Conservation (phyloP, 2,329 filamentous ascomycete species). For the Acrocalymma vagum region DNA sequence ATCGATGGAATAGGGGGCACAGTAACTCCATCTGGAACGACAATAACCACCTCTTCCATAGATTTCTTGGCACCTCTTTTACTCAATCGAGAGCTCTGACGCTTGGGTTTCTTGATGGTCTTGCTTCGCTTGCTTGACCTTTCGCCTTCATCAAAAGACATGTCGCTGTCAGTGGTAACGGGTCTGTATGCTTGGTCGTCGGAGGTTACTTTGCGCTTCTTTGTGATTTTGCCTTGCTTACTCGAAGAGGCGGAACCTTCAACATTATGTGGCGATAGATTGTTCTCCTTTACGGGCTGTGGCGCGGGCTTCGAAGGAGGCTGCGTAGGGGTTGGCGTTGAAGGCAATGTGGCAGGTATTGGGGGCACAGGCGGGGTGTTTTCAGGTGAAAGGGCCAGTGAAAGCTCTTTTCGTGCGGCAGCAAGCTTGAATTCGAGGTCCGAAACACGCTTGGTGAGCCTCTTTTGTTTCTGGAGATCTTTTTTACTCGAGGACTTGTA, state of each 20-base stretch:
- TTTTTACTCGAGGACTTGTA: slow-evolving; percentile 62
- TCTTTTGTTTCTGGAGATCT: slow-evolving; percentile 65
- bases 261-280: slow-evolving; percentile 28
- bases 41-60: slow-evolving; percentile 27
- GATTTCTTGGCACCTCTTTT: slow-evolving; percentile 23
- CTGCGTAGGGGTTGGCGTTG: slow-evolving; percentile 23
- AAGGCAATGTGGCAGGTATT: slow-evolving; percentile 42
- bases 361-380: slow-evolving; percentile 51
- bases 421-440: slow-evolving; percentile 67
- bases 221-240: slow-evolving; percentile 37
- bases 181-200: slow-evolving; percentile 41
- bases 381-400: slow-evolving; percentile 53
- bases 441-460: slow-evolving; percentile 67
- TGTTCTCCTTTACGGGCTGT: slow-evolving; percentile 30
- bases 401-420: slow-evolving; percentile 63
- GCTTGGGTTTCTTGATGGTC: slow-evolving; percentile 22
- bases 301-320: slow-evolving; percentile 12
- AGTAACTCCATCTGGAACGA: slow-evolving; percentile 36
- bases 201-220: slow-evolving; percentile 49
- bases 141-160: slow-evolving; percentile 25
- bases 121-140: slow-evolving; percentile 24
- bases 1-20: slow-evolving; percentile 41
- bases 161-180: slow-evolving; percentile 32
- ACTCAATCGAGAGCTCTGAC: slow-evolving; percentile 20
- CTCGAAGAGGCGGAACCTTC: slow-evolving; percentile 25